Percentiles rank a stretch among this genome's conserved stretches.
Conservation (phyloP, 306 rosid species). For the Sesbania bispinosa region DNA sequence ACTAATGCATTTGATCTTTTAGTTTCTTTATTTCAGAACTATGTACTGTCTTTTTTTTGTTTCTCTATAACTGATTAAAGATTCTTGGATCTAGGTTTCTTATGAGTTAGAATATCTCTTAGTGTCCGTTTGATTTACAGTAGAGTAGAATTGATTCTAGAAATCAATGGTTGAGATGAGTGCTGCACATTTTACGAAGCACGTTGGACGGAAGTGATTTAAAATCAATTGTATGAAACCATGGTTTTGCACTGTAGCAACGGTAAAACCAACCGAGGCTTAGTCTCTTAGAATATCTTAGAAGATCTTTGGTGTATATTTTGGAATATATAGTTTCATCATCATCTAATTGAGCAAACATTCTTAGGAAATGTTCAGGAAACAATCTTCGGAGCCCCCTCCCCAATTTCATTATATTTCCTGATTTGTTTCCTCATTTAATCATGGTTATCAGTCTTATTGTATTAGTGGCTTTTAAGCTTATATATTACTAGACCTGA, state of each 20-base stretch:
- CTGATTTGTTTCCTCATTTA: neutral
- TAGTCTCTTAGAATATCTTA: no score
- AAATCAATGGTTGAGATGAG: no score
- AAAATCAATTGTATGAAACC: no score
- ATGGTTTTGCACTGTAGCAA: no score
- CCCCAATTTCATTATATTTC: neutral
- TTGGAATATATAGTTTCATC: neutral
- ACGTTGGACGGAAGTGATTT: no score
- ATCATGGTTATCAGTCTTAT: neutral
- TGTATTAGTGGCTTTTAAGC: neutral
- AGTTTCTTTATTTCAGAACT: conserved; percentile 22
- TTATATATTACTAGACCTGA: neutral
- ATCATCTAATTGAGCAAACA: neutral
- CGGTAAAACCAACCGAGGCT: no score
- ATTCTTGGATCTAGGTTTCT: conserved; percentile 14
- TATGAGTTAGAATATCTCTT: neutral
- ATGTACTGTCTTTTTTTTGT: conserved; percentile 13
- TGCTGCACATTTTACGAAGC: no score
- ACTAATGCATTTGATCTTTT: conserved; percentile 12
- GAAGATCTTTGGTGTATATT: neutral
- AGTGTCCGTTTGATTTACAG: no score
- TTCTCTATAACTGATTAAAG: neutral
- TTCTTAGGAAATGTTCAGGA: neutral
- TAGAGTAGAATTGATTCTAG: no score
- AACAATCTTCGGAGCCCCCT: neutral